Percentiles rank a stretch among this genome's conserved stretches.
Conservation (phyloP, 139 green algal genomes). For the Chlorella sorokiniana region DNA sequence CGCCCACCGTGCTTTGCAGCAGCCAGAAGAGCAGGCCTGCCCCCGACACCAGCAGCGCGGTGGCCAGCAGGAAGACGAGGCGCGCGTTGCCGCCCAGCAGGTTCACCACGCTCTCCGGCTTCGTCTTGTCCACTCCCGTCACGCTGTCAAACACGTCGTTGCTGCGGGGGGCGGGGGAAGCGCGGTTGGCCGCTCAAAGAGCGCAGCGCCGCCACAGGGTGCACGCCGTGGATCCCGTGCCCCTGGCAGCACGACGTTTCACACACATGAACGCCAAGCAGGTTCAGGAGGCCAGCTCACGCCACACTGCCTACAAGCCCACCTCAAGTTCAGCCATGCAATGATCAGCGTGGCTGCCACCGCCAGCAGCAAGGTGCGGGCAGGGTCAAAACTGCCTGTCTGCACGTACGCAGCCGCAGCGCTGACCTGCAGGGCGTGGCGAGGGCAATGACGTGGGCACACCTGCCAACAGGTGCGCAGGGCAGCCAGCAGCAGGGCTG, state of each 20-base stretch:
- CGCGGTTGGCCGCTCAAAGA: no score
- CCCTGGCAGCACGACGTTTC: background rate
- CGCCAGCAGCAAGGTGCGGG: constrained; percentile 53
- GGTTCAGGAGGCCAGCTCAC: background rate
- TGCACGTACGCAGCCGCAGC: constrained; percentile 63
- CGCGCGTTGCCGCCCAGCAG: constrained; percentile 65
- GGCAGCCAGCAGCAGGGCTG: background rate
- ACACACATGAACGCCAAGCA: background rate
- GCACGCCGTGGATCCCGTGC: background rate
- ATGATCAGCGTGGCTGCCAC: constrained; percentile 80
- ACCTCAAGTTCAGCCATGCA: constrained; percentile 96
- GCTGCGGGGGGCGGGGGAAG: constrained; percentile 55
- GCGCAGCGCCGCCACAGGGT: no score
- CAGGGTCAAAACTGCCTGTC: constrained; percentile 44
- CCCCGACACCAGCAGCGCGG: constrained; percentile 60
- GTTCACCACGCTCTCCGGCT: constrained; percentile 96
- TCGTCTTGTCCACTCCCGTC: constrained; percentile 89
- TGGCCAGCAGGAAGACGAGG: constrained; percentile 48
- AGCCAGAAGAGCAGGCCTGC: constrained; percentile 52
- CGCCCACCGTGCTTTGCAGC: constrained; percentile 32
- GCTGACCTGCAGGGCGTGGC: constrained; percentile 59
- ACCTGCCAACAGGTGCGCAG: background rate
- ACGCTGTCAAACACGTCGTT: constrained; percentile 95
- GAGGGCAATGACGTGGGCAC: background rate
- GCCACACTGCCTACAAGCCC: background rate